Percentiles rank a stretch among this genome's conserved stretches.
phyloP scores from a whole-genome alignment of 2,329 filamentous ascomycete species.

The Fusarium nisikadoi region DNA sequence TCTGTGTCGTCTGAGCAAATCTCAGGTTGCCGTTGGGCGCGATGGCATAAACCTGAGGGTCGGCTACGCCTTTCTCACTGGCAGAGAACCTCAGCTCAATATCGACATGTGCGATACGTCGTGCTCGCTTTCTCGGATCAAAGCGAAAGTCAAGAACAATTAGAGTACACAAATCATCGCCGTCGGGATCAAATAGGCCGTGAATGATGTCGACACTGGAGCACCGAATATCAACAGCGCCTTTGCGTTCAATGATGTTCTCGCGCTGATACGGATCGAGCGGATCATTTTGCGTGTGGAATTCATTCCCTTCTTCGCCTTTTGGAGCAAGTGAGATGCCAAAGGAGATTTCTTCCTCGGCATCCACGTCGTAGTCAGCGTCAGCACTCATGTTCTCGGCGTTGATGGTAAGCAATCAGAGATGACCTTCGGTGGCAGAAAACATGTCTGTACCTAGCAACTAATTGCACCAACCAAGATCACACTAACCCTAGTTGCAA shows the following conservation, averaged over 20 bases:
- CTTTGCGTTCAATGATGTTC: constrained; percentile 8
- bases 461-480: too few relatives aligned
- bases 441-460: too few relatives aligned
- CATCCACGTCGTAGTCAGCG: background rate
- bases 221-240: constrained; percentile 19
- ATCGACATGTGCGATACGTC: constrained; percentile 1
- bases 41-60: constrained; percentile 1
- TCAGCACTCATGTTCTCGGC: background rate
- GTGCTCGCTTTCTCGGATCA: background rate
- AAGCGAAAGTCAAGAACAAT: constrained; percentile 12
- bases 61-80: accelerated
- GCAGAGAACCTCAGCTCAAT: constrained; percentile 10
- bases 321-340: background rate
- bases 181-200: constrained; percentile 18
- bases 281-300: constrained; percentile 21
- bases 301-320: constrained; percentile 12
- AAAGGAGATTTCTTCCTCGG: background rate
- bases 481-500: too few relatives aligned
- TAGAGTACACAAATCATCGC: constrained; percentile 7
- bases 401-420: background rate
- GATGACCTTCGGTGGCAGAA: too few relatives aligned
- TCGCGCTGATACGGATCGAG: constrained; percentile 19
- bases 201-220: background rate
- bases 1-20: background rate
- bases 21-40: constrained; percentile 10